These are phyloP conservation scores for Epithemia pelagica DNA, from an alignment of 108 stramenopile species.

Conservation along the genomic window DNA sequence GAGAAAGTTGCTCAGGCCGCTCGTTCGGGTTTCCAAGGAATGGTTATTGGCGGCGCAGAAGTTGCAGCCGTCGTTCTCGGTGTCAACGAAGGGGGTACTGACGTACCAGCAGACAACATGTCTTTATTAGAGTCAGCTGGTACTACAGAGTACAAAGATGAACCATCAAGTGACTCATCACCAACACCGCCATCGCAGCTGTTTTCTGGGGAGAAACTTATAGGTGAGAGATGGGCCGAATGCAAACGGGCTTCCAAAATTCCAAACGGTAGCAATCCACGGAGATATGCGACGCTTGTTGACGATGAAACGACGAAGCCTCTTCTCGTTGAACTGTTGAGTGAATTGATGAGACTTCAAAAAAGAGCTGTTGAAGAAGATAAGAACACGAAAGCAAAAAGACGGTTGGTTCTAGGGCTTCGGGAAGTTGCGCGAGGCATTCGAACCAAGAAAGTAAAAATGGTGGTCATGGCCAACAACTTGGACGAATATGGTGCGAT, in stretches of 20 bases:
- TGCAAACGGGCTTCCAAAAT: slow-evolving; percentile 81
- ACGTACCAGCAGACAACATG: neutral
- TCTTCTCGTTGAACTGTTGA: slow-evolving; percentile 68
- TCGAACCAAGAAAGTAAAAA: slow-evolving; percentile 78
- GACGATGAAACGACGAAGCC: slow-evolving; percentile 54
- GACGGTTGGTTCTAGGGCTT: slow-evolving; percentile 87
- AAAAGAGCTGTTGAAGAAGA: slow-evolving; percentile 60
- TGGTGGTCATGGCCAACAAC: slow-evolving; percentile 89
- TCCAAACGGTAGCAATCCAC: slow-evolving; percentile 46
- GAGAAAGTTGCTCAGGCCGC: slow-evolving; percentile 19
- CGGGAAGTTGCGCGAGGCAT: slow-evolving; percentile 86
- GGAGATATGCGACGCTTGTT: slow-evolving; percentile 48
- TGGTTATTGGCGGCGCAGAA: slow-evolving; percentile 54
- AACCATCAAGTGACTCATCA: neutral
- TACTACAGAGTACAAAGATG: neutral
- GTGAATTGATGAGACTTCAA: slow-evolving; percentile 80
- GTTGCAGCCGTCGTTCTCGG: slow-evolving; percentile 24
- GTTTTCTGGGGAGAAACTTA: slow-evolving; percentile 71
- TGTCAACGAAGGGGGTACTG: neutral
- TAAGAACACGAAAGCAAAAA: slow-evolving; percentile 63
- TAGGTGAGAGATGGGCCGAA: slow-evolving; percentile 68
- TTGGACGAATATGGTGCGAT: slow-evolving; percentile 83
- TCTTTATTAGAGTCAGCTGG: neutral
- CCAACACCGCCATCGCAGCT: slow-evolving; percentile 10
- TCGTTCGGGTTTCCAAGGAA: slow-evolving; percentile 40